These are phyloP conservation scores for Colletotrichum gigasporum DNA, from an alignment of 2,329 filamentous ascomycete species.

Conservation along the genomic window DNA sequence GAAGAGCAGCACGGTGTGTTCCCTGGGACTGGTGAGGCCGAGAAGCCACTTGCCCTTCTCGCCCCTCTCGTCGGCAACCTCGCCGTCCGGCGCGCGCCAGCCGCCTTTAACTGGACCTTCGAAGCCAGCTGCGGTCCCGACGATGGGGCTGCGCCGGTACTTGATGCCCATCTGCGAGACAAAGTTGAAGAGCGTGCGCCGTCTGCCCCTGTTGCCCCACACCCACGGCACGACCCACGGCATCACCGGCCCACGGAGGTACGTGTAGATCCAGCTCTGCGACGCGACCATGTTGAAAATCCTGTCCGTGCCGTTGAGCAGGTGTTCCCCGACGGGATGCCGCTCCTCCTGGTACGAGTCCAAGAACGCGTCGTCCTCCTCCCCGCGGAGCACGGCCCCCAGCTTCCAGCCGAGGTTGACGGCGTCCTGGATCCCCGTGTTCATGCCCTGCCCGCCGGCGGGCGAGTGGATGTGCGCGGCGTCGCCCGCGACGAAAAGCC, in stretches of 20 bases:
- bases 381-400: slow-evolving; percentile 31
- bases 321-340: slow-evolving; percentile 52
- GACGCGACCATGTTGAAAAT: slow-evolving; percentile 50
- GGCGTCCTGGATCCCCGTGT: slow-evolving; percentile 46
- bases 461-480: slow-evolving; percentile 47
- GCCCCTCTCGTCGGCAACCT: slow-evolving; percentile 28
- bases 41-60: slow-evolving; percentile 36
- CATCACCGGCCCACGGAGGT: slow-evolving; percentile 49
- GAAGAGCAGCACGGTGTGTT: slow-evolving; percentile 45
- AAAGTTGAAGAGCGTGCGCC: slow-evolving; percentile 42
- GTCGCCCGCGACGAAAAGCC: slow-evolving; percentile 42
- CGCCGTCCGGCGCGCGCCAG: slow-evolving; percentile 54
- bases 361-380: slow-evolving; percentile 47
- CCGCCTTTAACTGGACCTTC: slow-evolving; percentile 52
- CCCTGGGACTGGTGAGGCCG: slow-evolving; percentile 36
- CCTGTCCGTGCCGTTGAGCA: slow-evolving; percentile 52
- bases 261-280: slow-evolving; percentile 43
- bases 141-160: slow-evolving; percentile 51
- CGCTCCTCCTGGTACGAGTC: slow-evolving; percentile 59
- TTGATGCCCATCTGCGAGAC: slow-evolving; percentile 52
- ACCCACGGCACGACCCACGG: slow-evolving; percentile 49
- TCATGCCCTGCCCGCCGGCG: slow-evolving; percentile 48
- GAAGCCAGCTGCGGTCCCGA: slow-evolving; percentile 42
- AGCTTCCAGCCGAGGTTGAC: slow-evolving; percentile 47
- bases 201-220: slow-evolving; percentile 33